phyloP scores from a whole-genome alignment of 192 early-diverging fungal genomes.

The Glomus cerebriforme region DNA sequence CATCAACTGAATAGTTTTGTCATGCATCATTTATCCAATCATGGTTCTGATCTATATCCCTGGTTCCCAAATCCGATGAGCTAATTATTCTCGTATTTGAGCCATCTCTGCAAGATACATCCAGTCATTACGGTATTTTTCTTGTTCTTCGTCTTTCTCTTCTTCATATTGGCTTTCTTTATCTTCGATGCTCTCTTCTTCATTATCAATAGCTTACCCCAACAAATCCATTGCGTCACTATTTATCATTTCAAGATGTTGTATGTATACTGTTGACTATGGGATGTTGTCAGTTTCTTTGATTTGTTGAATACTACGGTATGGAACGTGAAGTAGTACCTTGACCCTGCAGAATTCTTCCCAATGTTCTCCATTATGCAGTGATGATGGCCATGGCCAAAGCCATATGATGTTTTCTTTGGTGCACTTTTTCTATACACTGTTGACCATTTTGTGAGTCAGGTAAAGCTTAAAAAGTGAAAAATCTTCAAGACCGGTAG shows the following conservation, averaged over 20 bases:
- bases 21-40: no score
- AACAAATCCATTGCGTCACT: background rate
- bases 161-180: background rate
- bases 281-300: no score
- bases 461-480: background rate
- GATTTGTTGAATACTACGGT: no score
- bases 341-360: no score
- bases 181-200: background rate
- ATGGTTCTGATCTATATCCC: no score
- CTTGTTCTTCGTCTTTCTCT: background rate
- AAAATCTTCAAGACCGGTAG: background rate
- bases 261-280: background rate
- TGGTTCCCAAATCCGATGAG: no score
- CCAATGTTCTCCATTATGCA: background rate
- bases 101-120: background rate
- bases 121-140: background rate
- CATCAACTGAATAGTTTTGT: no score
- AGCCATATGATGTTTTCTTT: constrained; percentile 4
- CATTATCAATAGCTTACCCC: background rate
- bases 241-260: background rate
- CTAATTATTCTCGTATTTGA: background rate
- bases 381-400: background rate
- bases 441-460: no score
- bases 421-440: background rate
- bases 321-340: no score